Conservation (phyloP, 306 rosid species). For the Cicer bijugum region DNA sequence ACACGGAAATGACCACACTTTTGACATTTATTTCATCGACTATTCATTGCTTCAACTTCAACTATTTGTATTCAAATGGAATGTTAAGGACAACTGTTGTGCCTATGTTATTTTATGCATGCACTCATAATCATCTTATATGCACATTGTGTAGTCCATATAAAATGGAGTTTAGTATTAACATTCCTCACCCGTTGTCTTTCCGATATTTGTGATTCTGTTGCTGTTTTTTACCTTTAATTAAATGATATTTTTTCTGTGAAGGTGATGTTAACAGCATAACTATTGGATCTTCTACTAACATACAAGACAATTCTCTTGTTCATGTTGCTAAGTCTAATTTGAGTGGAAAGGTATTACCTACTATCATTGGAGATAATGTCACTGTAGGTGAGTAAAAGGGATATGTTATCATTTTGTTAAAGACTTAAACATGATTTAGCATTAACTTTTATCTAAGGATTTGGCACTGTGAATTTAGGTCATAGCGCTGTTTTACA, state of each 20-base stretch:
- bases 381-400: constrained; percentile 86
- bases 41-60: constrained; percentile 41
- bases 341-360: constrained; percentile 88
- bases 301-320: constrained; percentile 95
- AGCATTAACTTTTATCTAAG: constrained; percentile 37
- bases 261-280: constrained; percentile 60
- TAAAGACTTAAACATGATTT: constrained; percentile 27
- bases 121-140: background rate
- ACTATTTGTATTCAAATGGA: constrained; percentile 36
- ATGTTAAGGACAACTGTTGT: constrained; percentile 8
- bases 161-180: constrained; percentile 23
- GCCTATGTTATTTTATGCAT: constrained; percentile 8
- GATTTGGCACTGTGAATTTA: constrained; percentile 43
- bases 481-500: constrained; percentile 93
- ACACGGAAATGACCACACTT: background rate
- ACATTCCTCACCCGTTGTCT: background rate
- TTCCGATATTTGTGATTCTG: constrained; percentile 5
- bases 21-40: constrained; percentile 21
- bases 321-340: constrained; percentile 91
- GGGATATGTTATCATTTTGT: constrained; percentile 39
- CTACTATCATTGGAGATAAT: constrained; percentile 85
- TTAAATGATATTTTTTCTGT: constrained; percentile 36
- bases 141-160: background rate
- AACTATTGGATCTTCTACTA: constrained; percentile 78
- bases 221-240: constrained; percentile 6